A percentile compares a stretch with the other conserved stretches of the same genome.
phyloP scores from a whole-genome alignment of 768 basidiomycete genomes.

The Punctularia strigosozonata region DNA sequence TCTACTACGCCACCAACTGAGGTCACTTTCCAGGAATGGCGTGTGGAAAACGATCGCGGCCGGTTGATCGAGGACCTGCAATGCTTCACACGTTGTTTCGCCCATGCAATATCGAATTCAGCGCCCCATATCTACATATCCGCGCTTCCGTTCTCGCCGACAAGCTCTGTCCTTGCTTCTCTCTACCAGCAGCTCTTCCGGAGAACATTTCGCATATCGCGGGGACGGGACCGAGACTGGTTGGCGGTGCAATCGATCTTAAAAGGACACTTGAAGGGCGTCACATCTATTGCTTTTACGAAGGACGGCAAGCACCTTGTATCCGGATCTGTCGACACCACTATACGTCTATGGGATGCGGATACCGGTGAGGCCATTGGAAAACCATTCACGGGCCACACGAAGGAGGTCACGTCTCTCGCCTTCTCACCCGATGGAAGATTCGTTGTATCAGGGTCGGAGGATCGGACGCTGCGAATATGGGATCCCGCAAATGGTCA shows the following conservation, averaged over 20 bases:
- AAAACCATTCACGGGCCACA: neutral
- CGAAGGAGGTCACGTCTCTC: neutral
- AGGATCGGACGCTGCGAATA: too few relatives aligned
- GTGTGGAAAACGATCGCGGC: too few relatives aligned
- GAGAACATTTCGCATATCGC: too few relatives aligned
- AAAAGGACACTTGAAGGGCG: neutral
- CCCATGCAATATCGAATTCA: constrained; percentile 8
- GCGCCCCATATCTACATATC: constrained; percentile 17
- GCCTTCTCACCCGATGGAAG: constrained; percentile 2
- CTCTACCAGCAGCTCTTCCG: too few relatives aligned
- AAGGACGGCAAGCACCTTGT: constrained; percentile 1
- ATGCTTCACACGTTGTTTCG: too few relatives aligned
- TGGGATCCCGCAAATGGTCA: too few relatives aligned
- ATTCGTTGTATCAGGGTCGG: constrained; percentile 26
- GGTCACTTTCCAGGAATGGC: too few relatives aligned
- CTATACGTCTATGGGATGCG: neutral
- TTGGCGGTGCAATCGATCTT: too few relatives aligned
- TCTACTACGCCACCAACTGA: too few relatives aligned
- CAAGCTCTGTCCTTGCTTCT: too few relatives aligned
- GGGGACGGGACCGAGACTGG: too few relatives aligned
- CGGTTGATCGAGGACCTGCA: too few relatives aligned
- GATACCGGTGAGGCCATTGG: neutral
- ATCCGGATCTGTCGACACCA: neutral
- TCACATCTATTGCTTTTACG: constrained; percentile 1
- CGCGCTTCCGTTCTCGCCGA: constrained; percentile 13